These are phyloP conservation scores for Cadophora gregata DNA, from an alignment of 2,329 filamentous ascomycete genomes.

Conservation along the genomic window DNA sequence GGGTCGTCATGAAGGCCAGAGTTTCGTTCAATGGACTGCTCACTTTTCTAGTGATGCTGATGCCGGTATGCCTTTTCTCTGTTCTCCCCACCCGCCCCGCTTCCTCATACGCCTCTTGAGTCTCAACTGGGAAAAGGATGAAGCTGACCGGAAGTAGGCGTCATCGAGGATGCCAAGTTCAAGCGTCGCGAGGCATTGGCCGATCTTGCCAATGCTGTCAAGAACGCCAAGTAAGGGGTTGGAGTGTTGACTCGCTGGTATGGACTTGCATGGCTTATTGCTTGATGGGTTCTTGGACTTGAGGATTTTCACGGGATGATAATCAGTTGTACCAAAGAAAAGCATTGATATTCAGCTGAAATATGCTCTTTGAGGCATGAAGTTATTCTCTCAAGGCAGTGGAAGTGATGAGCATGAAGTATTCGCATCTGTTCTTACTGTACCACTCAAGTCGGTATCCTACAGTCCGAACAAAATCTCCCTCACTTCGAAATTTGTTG, in stretches of 20 bases:
- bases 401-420: no score
- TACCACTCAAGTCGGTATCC: no score
- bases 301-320: background rate
- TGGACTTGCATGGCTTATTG: background rate
- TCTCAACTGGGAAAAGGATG: no score
- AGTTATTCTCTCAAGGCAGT: background rate
- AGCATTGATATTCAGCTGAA: background rate
- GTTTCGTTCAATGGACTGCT: slow-evolving; percentile 72
- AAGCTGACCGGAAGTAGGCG: slow-evolving; percentile 51
- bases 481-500: no score
- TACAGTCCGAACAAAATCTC: background rate
- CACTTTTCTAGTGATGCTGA: slow-evolving; percentile 75
- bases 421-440: no score
- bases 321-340: background rate
- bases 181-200: slow-evolving; percentile 75
- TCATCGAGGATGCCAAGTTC: slow-evolving; percentile 78
- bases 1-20: slow-evolving; percentile 66
- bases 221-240: slow-evolving; percentile 6
- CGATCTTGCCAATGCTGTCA: slow-evolving; percentile 61
- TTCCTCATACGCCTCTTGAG: no score
- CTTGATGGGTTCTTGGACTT: background rate
- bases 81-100: background rate
- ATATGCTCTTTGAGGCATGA: background rate
- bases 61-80: slow-evolving; percentile 59
- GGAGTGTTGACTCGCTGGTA: background rate